Conservation (phyloP, 805 yeast species). For the Cyberlindnera mycetangii region DNA sequence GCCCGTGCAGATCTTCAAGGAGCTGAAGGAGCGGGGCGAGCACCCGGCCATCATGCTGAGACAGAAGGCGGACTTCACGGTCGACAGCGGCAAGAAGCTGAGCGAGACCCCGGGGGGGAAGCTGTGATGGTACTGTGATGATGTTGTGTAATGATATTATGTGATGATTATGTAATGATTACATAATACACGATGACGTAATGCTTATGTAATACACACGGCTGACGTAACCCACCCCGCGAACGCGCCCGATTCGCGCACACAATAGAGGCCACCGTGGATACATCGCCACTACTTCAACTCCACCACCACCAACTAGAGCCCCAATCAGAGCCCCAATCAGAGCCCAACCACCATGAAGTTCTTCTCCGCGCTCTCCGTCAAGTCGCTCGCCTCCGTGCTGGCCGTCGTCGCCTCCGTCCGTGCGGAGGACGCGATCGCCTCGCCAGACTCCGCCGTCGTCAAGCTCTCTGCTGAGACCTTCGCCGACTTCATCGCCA, state of each 20-base stretch:
- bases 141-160: too few relatives aligned
- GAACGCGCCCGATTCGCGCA: not conserved
- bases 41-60: constrained; percentile 92
- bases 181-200: too few relatives aligned
- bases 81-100: constrained; percentile 25
- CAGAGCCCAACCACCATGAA: constrained; percentile 36
- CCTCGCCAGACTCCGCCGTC: constrained; percentile 83
- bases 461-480: constrained; percentile 67
- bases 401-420: constrained; percentile 34
- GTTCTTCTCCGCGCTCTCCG: constrained; percentile 31
- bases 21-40: constrained; percentile 77
- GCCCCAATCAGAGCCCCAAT: not conserved
- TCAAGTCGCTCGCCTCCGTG: constrained; percentile 39
- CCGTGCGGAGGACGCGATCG: constrained; percentile 56
- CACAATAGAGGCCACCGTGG: constrained; percentile 2
- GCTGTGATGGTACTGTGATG: constrained; percentile 26
- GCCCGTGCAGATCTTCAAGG: constrained; percentile 84
- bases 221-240: not conserved
- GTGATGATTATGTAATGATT: too few relatives aligned
- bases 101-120: constrained; percentile 43
- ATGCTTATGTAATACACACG: not conserved
- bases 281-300: not conserved
- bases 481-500: constrained; percentile 62
- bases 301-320: not conserved
- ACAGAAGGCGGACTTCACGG: constrained; percentile 60